Evolutionary conservation across 176 grass and related monocot species (phyloP), one percentile per base, ranked within the genome.

Genomic region (Oryza meridionalis): DNA sequence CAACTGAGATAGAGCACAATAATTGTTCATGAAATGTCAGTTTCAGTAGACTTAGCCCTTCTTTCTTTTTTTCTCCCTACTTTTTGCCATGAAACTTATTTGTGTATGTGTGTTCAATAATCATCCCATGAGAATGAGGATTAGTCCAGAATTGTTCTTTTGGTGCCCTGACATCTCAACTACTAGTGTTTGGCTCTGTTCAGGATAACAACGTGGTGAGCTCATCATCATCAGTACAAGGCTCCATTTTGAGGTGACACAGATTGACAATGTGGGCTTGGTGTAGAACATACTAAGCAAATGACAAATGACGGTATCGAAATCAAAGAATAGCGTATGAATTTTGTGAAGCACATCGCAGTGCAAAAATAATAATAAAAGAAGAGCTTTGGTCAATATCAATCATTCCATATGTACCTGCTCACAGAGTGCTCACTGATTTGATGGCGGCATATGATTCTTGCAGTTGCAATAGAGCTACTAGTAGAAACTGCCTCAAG

Each of bases 11-110:
- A 67, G 19, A 67, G 38, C 24, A 79, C 76, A 88, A 88, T 88
- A 88, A 88, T 88, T 88, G 81, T 45, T 50, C 80, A 78, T 7
- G 81, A 61, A 79, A 84, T 74, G 86, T 74, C 86, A 59, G 19
- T 67, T 61, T 88, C 81, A 44, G 24, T 74, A 69, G 75, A 46
- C 10, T 22, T 59, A 79, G 80, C 69, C 35, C 35, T 32, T 42
- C 63, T 11, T 21, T 32, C 11, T 6, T 67, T 67, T 67, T 10
- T 65, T 21, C 6, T 0, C 7, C 2, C 6, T 59, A 21, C 6
- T 67, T 73, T 73, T 14, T 72, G n/a, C n/a, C 33, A 47, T 32
- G 44, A 73, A 51, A 83, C 62, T 44, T 44, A 4, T 75, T 29
- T 58, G 53, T 58, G 53, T 9, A 35, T 46, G 31, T 21, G 38